Evolutionary conservation across 352 stramenopile genomes (phyloP), one percentile per base, ranked within the genome.

Genomic region (Phytopythium chamaehyphon): DNA sequence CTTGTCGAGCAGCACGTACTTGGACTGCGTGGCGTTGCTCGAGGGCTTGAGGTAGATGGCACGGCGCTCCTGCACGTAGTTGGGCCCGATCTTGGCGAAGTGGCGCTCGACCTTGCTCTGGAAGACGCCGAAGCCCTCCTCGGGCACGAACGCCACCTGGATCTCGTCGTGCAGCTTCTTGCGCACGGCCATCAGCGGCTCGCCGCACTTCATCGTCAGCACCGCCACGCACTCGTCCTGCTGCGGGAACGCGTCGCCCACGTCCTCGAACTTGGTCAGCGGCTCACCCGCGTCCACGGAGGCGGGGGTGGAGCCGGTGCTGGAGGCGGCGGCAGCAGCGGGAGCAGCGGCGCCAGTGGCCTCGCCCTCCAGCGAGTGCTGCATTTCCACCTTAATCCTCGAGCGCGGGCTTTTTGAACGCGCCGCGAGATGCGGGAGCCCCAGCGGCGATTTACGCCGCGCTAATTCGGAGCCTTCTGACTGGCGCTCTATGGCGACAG

Each of bases 91-190:
- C 48, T 85, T 86, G 61, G 52, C 59, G 55, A 76, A 90, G 43
- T 90, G 75, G 43, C 76, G 75, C 64, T 90, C 78, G 22, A 90
- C 62, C 43, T 90, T 87, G 62, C 71, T 86, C 61, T 86, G 76
- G 61, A 90, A 90, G 1, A 88, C 79, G 35, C 64, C 73, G 53
- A 90, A 90, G 26, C 79, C 79, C 35, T 90, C 79, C 24, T 86
- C 76, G 2, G 79, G 79, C 18, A 87, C 61, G 62, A 90, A 90
- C 19, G 67, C 40, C 51, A 90, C 70, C 15, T 60, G 51, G 51
- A 90, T 86, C 40, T 90, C 79, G 40, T 90, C 76, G 62, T 88
- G 70, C 45, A 90, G 61, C 52, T 90, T 90, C 70, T 90, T 90
- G 64, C 79, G 79, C 51, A 88, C 76, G 7, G 79, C 79, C 59